Base-by-base conservation (phyloP, 2,329 filamentous ascomycete species). In the Sordariomycetes sp. region DNA sequence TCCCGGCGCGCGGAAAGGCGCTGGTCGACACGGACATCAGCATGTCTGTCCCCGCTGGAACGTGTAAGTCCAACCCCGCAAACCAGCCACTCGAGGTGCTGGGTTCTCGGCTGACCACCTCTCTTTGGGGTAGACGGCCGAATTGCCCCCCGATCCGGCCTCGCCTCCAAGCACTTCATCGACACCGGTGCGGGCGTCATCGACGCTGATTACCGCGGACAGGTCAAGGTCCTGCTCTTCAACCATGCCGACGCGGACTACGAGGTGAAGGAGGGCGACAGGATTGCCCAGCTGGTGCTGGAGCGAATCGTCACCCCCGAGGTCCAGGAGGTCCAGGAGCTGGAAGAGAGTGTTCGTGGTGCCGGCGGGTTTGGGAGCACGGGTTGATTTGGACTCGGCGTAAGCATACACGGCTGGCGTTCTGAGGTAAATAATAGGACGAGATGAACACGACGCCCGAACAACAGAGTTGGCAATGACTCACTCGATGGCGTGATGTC, bases 151-250 rank as follows among this genome's bases (percentile, higher is more conserved):
- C 88, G 92, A 63, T 94, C 89, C n/a, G 91, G 91, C 54, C 86
- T 96, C 40, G 93, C 93, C 2, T 80, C 86, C 61, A 99, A 99
- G 77, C 85, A 97, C 76, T 94, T 92, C 74, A 97, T 99, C 70
- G 91, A 97, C 72, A 94, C 89, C 0, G 91, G 95, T 62, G 94
- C 94, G 0, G 94, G 94, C 58, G 94, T 99, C 63, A 97, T 99
- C 66, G 94, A 99, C 72, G 92, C 93, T 37, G 94, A 99, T 74
- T 99, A 99, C 77, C 83, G 94, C 40, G 94, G 94, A 22, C 89
- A 89, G 64, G 87, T 99, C 67, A 96, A 95, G 78, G 88, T 99
- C 28, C 80, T 99, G 64, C 82, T 99, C 57, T 97, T 97, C 73
- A 99, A 99, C 76, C 87, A 96, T 72, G 81, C 81, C 56, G 91